Evolutionary conservation across 768 basidiomycete species (phyloP), one percentile per base, ranked within the genome.

Genomic region (Suillus ampliporus): DNA sequence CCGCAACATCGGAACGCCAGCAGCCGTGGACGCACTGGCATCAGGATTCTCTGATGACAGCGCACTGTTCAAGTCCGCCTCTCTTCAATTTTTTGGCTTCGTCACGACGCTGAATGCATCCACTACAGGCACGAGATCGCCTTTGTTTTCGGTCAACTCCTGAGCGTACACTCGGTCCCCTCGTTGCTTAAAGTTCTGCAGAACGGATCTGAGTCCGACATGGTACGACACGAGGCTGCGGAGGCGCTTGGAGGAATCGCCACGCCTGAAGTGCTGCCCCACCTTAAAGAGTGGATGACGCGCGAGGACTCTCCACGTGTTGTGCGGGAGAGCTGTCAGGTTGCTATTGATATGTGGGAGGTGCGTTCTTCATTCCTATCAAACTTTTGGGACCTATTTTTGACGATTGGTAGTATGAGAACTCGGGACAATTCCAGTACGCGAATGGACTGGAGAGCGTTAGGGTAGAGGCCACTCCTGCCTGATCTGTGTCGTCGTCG

Each of bases 201-300:
- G 66, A 79, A 95, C 66, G 60, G 74, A 2, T 72, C 78, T 2
- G 97, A 99, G 76, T 89, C 89, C 13, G 94, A 95, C 61, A 99
- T 99, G 97, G 97, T 99, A 11, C 87, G 97, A 37, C 97, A 99
- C 68, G 97, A 99, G 76, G 97, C 97, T 28, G 97, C 97, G 4
- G 97, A 99, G 76, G 97, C 97, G 8, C 84, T 99, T 0, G 97
- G 97, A n/a, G 94, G 97, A 5, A 99, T 99, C 61, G 96, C 90
- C 31, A 94, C 91, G 2, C 92, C 94, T 0, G 95, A 97, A 59
- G 95, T 97, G 4, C 82, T 98, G 38, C 89, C 91, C 1, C 84
- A 95, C 65, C 79, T 99, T 41, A 86, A 88, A 67, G 91, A 95
- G 73, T 97, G 94, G 89, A 87, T 91, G 82, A 77, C 75, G 26